These are phyloP conservation scores for Acer negundo DNA, from an alignment of 345 rosid genomes.

Conservation along the genomic window DNA sequence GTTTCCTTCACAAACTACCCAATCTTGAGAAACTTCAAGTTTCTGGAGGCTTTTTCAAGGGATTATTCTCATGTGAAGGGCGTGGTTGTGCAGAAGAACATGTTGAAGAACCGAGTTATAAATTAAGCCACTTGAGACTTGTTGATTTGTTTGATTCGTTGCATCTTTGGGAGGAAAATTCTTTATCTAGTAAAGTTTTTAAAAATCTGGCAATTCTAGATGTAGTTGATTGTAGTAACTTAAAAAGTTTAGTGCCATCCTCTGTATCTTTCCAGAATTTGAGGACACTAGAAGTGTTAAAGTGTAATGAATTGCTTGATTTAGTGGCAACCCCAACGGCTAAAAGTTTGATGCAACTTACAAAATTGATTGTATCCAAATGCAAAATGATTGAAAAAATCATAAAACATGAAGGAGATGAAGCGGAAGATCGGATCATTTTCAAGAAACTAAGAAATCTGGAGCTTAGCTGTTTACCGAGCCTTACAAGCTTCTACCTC, in stretches of 20 bases:
- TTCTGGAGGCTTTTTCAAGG: not conserved
- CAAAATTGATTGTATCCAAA: slow-evolving; percentile 11
- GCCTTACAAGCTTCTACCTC: not conserved
- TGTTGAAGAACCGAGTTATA: not conserved
- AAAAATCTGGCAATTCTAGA: slow-evolving; percentile 10
- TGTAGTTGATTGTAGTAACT: not conserved
- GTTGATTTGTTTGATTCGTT: not conserved
- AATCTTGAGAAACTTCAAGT: not conserved
- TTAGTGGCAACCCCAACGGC: slow-evolving; percentile 22
- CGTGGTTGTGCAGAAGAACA: not conserved
- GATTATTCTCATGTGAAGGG: not conserved
- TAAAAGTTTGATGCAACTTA: slow-evolving; percentile 19
- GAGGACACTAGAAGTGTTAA: slow-evolving; percentile 2
- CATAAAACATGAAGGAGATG: slow-evolving; percentile 6
- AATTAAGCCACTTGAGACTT: not conserved
- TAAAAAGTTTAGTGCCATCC: slow-evolving; percentile 19
- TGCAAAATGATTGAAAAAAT: slow-evolving; percentile 25
- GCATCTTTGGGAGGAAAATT: not conserved
- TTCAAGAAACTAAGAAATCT: slow-evolving; percentile 18
- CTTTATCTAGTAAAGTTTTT: not conserved
- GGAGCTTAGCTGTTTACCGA: slow-evolving; percentile 17
- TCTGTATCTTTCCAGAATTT: slow-evolving; percentile 18
- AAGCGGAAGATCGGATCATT: slow-evolving; percentile 2
- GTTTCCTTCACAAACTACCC: not conserved
- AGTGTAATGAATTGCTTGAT: slow-evolving; percentile 16